These are phyloP conservation scores for Hypericum perforatum DNA, from an alignment of 345 rosid genomes.

Conservation along the genomic window DNA sequence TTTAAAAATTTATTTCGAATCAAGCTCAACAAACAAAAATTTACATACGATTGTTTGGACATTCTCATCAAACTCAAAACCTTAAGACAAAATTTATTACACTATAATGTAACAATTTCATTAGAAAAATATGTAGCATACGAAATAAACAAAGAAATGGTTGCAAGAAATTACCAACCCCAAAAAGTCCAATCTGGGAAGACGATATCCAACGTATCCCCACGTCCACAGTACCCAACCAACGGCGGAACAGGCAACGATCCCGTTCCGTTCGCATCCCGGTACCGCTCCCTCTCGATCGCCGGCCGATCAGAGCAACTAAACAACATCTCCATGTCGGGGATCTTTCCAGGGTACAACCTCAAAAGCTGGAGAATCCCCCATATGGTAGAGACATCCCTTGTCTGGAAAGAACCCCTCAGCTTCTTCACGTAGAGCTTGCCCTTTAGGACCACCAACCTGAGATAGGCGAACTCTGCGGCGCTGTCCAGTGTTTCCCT, in stretches of 20 bases:
- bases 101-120: no score
- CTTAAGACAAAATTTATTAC: no score
- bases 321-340: constrained; percentile 67
- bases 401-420: constrained; percentile 31
- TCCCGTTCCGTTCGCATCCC: constrained; percentile 12
- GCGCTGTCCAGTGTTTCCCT: constrained; percentile 48
- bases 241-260: background rate
- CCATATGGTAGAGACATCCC: constrained; percentile 56
- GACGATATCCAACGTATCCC: background rate
- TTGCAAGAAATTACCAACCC: constrained; percentile 33
- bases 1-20: no score
- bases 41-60: no score
- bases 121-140: background rate
- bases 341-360: constrained; percentile 56
- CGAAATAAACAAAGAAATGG: background rate
- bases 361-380: constrained; percentile 62
- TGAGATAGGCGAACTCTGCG: constrained; percentile 41
- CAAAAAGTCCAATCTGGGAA: constrained; percentile 14
- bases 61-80: no score
- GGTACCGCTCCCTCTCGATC: constrained; percentile 24
- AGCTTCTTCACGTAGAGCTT: constrained; percentile 49
- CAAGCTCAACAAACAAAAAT: no score
- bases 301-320: constrained; percentile 45
- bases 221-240: background rate
- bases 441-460: constrained; percentile 46